A percentile compares a stretch with the other conserved stretches of the same genome.
Evolutionary conservation across 2,329 filamentous ascomycete species (phyloP).

Genomic region (Trichoderma breve): DNA sequence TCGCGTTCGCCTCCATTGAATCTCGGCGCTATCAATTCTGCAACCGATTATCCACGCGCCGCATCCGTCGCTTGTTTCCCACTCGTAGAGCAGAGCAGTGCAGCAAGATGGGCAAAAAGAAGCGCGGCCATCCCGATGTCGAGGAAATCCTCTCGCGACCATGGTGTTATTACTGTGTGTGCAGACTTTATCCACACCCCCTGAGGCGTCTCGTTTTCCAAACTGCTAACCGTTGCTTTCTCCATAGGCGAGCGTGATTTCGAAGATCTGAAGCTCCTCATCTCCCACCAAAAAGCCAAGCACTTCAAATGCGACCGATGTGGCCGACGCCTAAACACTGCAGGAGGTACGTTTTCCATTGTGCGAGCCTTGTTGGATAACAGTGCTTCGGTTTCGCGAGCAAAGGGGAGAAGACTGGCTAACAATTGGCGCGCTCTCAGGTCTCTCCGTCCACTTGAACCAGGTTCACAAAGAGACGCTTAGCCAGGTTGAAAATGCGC

Average conservation of each 20-base stretch:
- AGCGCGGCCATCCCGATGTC: constrained; percentile 78
- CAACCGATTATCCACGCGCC: background rate
- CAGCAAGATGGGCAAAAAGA: constrained; percentile 77
- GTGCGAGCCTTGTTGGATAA: background rate
- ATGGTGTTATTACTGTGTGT: constrained; percentile 94
- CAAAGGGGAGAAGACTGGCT: background rate
- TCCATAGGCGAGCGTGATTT: constrained; percentile 82
- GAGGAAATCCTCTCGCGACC: constrained; percentile 84
- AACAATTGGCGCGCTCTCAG: constrained; percentile 43
- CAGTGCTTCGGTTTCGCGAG: background rate
- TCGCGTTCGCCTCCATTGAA: background rate
- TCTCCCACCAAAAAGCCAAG: constrained; percentile 98
- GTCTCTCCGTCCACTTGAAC: constrained; percentile 94
- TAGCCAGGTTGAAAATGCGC: constrained; percentile 83
- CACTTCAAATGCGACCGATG: constrained; percentile 98
- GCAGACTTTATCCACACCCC: background rate
- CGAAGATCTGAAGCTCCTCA: constrained; percentile 93
- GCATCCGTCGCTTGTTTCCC: background rate
- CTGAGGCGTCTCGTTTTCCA: background rate
- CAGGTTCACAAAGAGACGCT: constrained; percentile 97
- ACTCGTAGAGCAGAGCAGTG: background rate
- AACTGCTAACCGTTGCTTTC: constrained; percentile 27
- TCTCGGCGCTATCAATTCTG: no score
- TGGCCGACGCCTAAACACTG: constrained; percentile 83
- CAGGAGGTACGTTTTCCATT: constrained; percentile 66